These are phyloP conservation scores for Didymella glomerata DNA, from an alignment of 2,329 filamentous ascomycete genomes.

Conservation along the genomic window DNA sequence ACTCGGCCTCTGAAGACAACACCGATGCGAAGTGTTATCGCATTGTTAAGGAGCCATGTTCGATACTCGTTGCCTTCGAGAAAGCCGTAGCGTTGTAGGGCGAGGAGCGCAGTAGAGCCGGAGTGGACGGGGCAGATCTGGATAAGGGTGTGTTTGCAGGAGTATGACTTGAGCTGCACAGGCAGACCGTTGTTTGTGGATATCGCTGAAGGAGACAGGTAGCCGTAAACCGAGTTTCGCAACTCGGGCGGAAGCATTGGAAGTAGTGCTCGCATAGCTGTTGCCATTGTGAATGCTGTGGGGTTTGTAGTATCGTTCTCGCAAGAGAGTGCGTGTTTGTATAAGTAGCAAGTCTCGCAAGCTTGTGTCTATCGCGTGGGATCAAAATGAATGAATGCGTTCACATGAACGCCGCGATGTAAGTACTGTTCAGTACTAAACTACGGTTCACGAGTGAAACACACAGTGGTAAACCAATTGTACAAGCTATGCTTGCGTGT, in stretches of 20 bases:
- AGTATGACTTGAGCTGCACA: constrained; percentile 34
- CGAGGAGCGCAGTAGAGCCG: constrained; percentile 34
- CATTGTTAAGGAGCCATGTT: constrained; percentile 33
- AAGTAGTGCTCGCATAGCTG: constrained; percentile 28
- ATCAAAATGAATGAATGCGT: background rate
- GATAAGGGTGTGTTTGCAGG: constrained; percentile 38
- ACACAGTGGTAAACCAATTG: constrained; percentile 16
- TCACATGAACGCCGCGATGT: background rate
- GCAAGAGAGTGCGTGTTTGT: background rate
- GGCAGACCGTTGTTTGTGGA: constrained; percentile 28
- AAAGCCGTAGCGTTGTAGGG: constrained; percentile 28
- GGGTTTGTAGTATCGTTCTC: no score
- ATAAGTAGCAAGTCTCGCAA: background rate
- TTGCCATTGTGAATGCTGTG: constrained; percentile 1
- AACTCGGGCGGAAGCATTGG: constrained; percentile 42
- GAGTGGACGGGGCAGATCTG: constrained; percentile 35
- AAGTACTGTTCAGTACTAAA: constrained; percentile 1
- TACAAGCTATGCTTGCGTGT: constrained; percentile 12
- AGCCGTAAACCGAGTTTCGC: constrained; percentile 41
- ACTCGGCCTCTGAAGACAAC: constrained; percentile 39
- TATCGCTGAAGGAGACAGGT: constrained; percentile 24
- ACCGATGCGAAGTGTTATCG: constrained; percentile 30
- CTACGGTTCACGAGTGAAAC: constrained; percentile 7
- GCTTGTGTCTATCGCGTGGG: constrained; percentile 2
- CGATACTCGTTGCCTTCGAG: constrained; percentile 41